Evolutionary conservation across 768 basidiomycete species (phyloP).

Genomic region (Psilocybe subaeruginosa): DNA sequence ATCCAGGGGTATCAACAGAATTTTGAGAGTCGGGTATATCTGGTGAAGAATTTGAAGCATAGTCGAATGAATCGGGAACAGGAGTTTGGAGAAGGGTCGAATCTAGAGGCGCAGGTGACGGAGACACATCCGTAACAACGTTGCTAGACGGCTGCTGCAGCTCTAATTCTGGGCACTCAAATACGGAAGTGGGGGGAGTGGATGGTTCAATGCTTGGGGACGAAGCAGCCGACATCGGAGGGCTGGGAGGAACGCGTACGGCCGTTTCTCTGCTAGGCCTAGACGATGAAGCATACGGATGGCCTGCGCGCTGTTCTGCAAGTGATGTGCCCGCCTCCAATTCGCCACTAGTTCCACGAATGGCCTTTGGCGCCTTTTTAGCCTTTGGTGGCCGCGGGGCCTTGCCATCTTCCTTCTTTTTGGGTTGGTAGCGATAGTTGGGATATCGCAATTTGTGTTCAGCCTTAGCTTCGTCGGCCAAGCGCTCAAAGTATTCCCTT

Average conservation of each 20-base stretch:
- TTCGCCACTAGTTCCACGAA: neutral
- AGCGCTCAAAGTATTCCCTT: conserved; percentile 52
- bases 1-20: too few species aligned
- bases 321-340: neutral
- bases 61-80: too few species aligned
- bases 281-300: neutral
- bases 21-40: too few species aligned
- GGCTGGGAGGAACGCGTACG: conserved; percentile 49
- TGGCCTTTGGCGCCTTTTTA: neutral
- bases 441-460: conserved; percentile 57
- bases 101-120: too few species aligned
- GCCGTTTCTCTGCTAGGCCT: conserved; percentile 29
- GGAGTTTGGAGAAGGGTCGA: too few species aligned
- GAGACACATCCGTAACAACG: too few species aligned
- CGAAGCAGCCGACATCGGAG: conserved; percentile 50
- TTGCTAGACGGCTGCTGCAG: too few species aligned
- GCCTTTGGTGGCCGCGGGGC: conserved; percentile 14
- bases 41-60: too few species aligned
- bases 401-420: conserved; percentile 54
- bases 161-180: too few species aligned
- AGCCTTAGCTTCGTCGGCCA: conserved; percentile 54
- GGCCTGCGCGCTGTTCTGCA: neutral
- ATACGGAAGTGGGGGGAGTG: too few species aligned
- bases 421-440: conserved; percentile 58
- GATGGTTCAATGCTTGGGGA: conserved; percentile 24